Base-by-base conservation (phyloP, 1,284 basidiomycete species). In the Sporisorium reilianum region DNA sequence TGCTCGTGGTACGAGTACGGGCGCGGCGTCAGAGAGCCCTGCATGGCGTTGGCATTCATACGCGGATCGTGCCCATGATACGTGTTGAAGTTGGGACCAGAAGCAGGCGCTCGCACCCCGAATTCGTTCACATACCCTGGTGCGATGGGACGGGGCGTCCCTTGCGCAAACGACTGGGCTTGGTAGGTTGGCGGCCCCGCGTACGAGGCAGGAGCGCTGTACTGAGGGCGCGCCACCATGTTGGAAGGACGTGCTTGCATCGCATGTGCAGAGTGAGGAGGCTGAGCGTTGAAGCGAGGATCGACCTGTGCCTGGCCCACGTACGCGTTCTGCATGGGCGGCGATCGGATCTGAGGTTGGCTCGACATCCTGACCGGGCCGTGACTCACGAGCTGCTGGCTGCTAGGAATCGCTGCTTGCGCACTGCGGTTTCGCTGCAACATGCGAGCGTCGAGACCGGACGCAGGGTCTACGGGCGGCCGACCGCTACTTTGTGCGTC, bases 1-100 rank as follows among this genome's bases (percentile, higher is more conserved):
- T 64, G 56, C 36, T 79, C 79, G 38, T 79, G 78, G 42, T 65
- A 78, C 10, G 79, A 77, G 64, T 78, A 77, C 14, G 79, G 79
- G 5, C 79, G 64, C 18, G 65, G 59, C 30, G 69, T 67, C 14
- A 68, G 50, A 25, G 62, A 64, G 2, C 54, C 59, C 41, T 65
- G 73, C 50, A 66, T 60, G 16, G 58, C 64, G 32, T 42, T 58
- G 25, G 46, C 54, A 49, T 38, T 63, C 51, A 66, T 42, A 9
- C 67, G 56, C 20, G 66, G 70, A 55, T 66, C 62, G 10, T 72
- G 69, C n/a, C 71, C 71, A 32, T 74, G 64, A 22, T 65, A 74
- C 30, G 71, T 68, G 52, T 64, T 68, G 48, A 62, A 74, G 49
- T 42, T 52, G 22, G 61, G 48, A 9, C 49, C 46, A 10, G 64